Base-by-base conservation (phyloP, 306 rosid species). In the Pyrus communis region DNA sequence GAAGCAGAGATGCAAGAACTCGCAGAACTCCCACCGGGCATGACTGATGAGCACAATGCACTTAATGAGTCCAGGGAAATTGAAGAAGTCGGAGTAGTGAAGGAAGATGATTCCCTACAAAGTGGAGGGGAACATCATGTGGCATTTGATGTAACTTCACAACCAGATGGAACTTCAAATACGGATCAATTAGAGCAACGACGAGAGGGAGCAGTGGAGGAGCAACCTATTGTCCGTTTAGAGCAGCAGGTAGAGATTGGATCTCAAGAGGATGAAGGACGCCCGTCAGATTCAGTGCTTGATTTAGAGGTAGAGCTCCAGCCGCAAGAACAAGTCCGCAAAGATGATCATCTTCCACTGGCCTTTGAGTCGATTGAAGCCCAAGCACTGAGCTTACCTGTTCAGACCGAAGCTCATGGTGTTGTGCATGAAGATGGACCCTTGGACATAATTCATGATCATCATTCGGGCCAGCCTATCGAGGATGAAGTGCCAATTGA, bases 121-220 rank as follows among this genome's bases (percentile, higher is more conserved):
- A 52, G 27, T 4, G 80, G 17, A 57, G 75, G 43, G 15, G 74
- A 59, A 67, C 28, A 7, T 23, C 17, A 74, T 33, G 46, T 22
- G 54, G 40, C 63, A n/a, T 28, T 23, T 13, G 78, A 43, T 49
- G 22, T 46, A 42, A 66, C 30, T 33, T 54, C 70, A 27, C 63
- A 30, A 12, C 19, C 40, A 12, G 66, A 73, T 54, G 52, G 45
- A 1, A 38, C 73, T 28, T 9, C 67, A 8, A 62, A 57, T 8
- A 76, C 9, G 6, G 68, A 63, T 63, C 68, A 65, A 55, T 21
- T 59, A 63, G 38, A 75, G 73, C 67, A 40, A 19, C 65, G 6
- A 42, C 19, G 23, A 19, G 14, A n/a, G 27, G 86, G 59, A 81
- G 82, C 57, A n/a, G 70, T 42, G 13, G 85, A 80, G 66, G 68